Base-by-base conservation (phyloP, 1,139 yeast species). In the Groenewaldozyma auringiensis region DNA sequence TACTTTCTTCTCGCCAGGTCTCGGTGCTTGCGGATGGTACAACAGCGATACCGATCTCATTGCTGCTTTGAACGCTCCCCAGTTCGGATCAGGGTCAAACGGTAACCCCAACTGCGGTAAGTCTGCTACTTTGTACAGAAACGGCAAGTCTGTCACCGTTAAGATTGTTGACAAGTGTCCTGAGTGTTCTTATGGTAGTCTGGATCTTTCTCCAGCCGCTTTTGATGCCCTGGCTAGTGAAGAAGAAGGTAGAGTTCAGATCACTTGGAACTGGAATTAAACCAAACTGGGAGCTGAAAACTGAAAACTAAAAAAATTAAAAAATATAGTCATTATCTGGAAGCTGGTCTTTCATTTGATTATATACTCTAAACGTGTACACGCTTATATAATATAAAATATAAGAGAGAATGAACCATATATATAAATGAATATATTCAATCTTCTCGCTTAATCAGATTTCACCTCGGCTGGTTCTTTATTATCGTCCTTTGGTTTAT, bases 21-120 rank as follows among this genome's bases (percentile, higher is more conserved):
- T 78, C 49, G 85, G 84, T 47, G 79, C 85, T 25, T 79, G 85
- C 65, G 85, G 85, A 41, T 50, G 54, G 47, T 63, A 68, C 50
- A 72, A 63, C 65, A 45, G 66, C 25, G 78, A 72, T 53, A 39
- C 68, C 21, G 84, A 80, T 56, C 63, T 62, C 53, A 71, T 79
- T 53, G 70, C 64, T 40, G 72, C 72, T 40, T 60, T 65, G 52
- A 66, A 65, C 54, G 53, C 48, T 46, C 59, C 51, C 37, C 66
- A 64, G 58, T 45, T 45, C 18, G 57, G 62, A 32, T 58, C 64
- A 40, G 62, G 62, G 62, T 64, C 70, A 49, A 68, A 68, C 57
- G 62, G 60, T 53, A 66, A 67, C 61, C 67, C 73, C 29, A 69
- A 66, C 57, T 77, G 82, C 57, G 81, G 80, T 43, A 69, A 67